phyloP scores from a whole-genome alignment of 2,329 filamentous ascomycete species.

The Xylaria digitata region DNA sequence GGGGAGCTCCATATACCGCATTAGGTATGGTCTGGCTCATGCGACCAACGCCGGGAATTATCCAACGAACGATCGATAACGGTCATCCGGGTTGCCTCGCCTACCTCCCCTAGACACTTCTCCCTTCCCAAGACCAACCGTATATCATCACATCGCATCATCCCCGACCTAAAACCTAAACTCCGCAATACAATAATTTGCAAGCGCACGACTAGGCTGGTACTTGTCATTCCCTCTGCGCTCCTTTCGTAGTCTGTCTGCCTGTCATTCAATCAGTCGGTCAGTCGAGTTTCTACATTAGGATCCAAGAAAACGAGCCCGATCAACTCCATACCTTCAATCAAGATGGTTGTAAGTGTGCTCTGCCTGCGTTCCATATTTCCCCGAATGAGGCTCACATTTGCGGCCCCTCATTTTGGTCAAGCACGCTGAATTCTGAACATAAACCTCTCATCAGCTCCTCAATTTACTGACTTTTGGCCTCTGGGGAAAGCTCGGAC shows the following conservation, averaged over 20 bases:
- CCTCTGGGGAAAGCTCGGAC: slow-evolving; percentile 84
- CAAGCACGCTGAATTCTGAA: slow-evolving; percentile 54
- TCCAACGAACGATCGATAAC: slow-evolving; percentile 13
- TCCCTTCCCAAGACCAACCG: background rate
- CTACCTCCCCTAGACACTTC: background rate
- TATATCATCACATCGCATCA: slow-evolving; percentile 7
- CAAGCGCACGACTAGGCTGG: slow-evolving; percentile 3
- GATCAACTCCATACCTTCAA: background rate
- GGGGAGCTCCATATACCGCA: slow-evolving; percentile 13
- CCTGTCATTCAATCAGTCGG: slow-evolving; percentile 1
- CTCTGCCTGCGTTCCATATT: background rate
- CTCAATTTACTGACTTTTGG: slow-evolving; percentile 76
- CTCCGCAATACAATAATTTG: slow-evolving; percentile 8
- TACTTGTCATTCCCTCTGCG: slow-evolving; percentile 8
- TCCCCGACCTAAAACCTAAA: background rate
- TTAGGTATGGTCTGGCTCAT: slow-evolving; percentile 8
- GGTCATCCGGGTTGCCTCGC: slow-evolving; percentile 6
- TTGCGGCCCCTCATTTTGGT: slow-evolving; percentile 4
- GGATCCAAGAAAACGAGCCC: slow-evolving; percentile 4
- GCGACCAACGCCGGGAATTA: background rate
- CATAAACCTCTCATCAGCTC: slow-evolving; percentile 59
- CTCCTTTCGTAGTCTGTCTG: background rate
- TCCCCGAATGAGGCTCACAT: slow-evolving; percentile 8
- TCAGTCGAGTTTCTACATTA: slow-evolving; percentile 3
- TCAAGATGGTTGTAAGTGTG: slow-evolving; percentile 44